Evolutionary conservation across 345 rosid genomes (phyloP).

Genomic region (Iberis pinnata): DNA sequence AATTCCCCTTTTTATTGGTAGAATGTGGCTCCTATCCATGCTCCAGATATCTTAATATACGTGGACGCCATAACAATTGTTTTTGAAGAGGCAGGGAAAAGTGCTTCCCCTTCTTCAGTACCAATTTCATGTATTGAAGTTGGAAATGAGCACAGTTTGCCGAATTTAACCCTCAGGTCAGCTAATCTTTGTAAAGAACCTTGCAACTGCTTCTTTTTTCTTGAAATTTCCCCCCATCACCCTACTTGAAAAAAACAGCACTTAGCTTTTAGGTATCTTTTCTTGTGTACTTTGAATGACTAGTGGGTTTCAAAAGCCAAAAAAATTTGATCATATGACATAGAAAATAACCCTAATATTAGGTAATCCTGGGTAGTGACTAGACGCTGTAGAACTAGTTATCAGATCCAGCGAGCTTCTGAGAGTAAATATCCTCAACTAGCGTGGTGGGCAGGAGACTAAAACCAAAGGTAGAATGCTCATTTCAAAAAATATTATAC

Average conservation of each 20-base stretch:
- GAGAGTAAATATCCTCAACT: slow-evolving; percentile 7
- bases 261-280: background rate
- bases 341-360: background rate
- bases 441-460: slow-evolving; percentile 10
- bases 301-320: slow-evolving; percentile 12
- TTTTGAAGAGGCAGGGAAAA: slow-evolving; percentile 73
- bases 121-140: slow-evolving; percentile 94
- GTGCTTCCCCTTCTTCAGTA: slow-evolving; percentile 62
- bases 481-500: background rate
- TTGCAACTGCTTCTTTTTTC: slow-evolving; percentile 15
- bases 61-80: slow-evolving; percentile 87
- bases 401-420: background rate
- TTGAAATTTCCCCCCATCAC: slow-evolving; percentile 6
- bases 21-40: slow-evolving; percentile 75
- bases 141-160: slow-evolving; percentile 71
- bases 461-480: slow-evolving; percentile 9
- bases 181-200: background rate
- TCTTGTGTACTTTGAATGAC: background rate
- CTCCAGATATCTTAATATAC: slow-evolving; percentile 64
- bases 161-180: slow-evolving; percentile 91
- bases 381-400: slow-evolving; percentile 8
- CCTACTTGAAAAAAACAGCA: slow-evolving; percentile 8
- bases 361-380: slow-evolving; percentile 12
- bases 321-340: slow-evolving; percentile 3
- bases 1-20: slow-evolving; percentile 34